Evolutionary conservation across 2,329 filamentous ascomycete genomes (phyloP).

Genomic region (Colletotrichum truncatum): DNA sequence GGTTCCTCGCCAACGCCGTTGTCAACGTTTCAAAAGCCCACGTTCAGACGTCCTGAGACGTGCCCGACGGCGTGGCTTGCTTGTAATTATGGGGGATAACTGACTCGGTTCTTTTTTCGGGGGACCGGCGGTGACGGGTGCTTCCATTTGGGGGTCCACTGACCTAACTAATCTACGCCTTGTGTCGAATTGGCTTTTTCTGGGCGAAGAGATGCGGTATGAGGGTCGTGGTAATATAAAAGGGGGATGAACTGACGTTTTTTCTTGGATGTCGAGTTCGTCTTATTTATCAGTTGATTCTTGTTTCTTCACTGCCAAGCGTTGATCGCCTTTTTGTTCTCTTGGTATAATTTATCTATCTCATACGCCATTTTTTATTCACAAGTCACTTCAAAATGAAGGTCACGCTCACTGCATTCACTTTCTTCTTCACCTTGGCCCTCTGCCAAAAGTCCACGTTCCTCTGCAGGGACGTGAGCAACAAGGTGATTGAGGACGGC

Average conservation of each 20-base stretch:
- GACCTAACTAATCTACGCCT: no score
- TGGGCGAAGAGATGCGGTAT: no score
- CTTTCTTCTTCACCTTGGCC: neutral
- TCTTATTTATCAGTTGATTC: neutral
- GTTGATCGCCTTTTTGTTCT: neutral
- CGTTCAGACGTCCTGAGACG: slow-evolving; percentile 17
- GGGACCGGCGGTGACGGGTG: no score
- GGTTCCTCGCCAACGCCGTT: neutral
- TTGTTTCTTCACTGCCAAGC: neutral
- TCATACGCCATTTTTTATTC: neutral
- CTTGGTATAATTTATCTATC: neutral
- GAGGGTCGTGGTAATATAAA: no score
- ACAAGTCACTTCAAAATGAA: slow-evolving; percentile 8
- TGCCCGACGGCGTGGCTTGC: neutral
- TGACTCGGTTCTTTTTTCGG: slow-evolving; percentile 14
- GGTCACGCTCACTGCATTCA: neutral
- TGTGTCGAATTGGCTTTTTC: neutral
- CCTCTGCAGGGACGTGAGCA: neutral
- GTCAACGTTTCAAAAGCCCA: neutral
- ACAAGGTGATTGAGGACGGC: slow-evolving; percentile 1
- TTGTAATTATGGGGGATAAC: neutral
- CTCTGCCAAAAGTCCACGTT: neutral
- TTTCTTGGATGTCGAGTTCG: neutral
- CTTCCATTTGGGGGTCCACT: no score
- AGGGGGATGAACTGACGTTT: neutral